phyloP scores from a whole-genome alignment of 2,329 filamentous ascomycete species.

The Fusarium sp. region DNA sequence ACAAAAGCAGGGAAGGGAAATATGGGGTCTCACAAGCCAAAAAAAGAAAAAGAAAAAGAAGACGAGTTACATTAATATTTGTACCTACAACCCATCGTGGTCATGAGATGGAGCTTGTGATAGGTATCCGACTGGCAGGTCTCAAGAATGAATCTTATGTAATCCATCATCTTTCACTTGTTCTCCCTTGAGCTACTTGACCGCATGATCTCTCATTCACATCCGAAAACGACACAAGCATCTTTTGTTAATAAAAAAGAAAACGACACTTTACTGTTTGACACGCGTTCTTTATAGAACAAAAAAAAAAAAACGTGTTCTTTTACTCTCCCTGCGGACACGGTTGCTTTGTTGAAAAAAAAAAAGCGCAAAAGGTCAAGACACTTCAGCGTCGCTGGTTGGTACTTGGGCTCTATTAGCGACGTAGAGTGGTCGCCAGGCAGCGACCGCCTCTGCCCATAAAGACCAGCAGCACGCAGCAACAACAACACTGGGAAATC shows the following conservation, averaged over 20 bases:
- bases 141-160: background rate
- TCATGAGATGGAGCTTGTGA: background rate
- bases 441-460: conserved; percentile 33
- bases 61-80: background rate
- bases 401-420: conserved; percentile 17
- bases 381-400: conserved; percentile 21
- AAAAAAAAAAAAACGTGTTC: conserved; percentile 3
- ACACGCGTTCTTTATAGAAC: background rate
- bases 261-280: background rate
- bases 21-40: background rate
- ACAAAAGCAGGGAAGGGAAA: background rate
- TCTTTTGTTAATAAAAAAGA: background rate
- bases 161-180: background rate
- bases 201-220: background rate
- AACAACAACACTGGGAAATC: conserved; percentile 15
- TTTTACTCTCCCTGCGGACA: conserved; percentile 7
- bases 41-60: background rate
- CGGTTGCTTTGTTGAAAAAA: background rate
- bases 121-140: background rate
- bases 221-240: background rate
- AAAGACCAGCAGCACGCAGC: conserved; percentile 2
- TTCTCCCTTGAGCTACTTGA: background rate
- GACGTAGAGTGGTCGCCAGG: conserved; percentile 37
- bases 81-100: background rate
- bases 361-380: background rate